Evolutionary conservation across 2,329 filamentous ascomycete species (phyloP).

Genomic region (Daldinia eschscholtzii): DNA sequence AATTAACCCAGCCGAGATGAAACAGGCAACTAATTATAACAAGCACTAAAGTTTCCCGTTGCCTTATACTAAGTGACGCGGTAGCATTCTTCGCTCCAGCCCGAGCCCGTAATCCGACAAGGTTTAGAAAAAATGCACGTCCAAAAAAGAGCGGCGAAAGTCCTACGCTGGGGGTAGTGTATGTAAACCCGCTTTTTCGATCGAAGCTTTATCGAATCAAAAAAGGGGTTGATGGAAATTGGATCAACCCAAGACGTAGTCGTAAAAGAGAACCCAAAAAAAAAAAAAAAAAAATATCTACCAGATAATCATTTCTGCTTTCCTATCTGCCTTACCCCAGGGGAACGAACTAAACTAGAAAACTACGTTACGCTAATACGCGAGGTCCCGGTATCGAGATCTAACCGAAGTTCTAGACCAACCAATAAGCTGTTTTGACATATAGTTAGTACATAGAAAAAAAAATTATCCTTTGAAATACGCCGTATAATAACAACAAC

Average conservation of each 20-base stretch:
- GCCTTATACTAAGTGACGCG: neutral
- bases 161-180: no score
- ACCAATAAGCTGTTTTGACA: no score
- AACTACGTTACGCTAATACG: neutral
- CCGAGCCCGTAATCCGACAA: neutral
- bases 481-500: slow-evolving; percentile 12
- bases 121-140: neutral
- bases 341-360: neutral
- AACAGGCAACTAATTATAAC: slow-evolving; percentile 27
- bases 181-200: neutral
- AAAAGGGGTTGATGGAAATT: neutral
- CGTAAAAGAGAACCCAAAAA: no score
- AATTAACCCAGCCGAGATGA: slow-evolving; percentile 23
- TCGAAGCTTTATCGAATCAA: neutral
- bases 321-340: neutral
- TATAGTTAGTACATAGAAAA: slow-evolving; percentile 1
- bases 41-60: neutral
- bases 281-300: neutral
- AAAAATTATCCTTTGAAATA: slow-evolving; percentile 18
- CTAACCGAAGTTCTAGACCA: slow-evolving; percentile 16
- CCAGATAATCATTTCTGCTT: neutral
- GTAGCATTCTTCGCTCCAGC: neutral
- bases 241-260: no score
- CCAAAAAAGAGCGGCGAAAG: neutral
- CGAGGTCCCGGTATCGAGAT: slow-evolving; percentile 22